phyloP scores from a whole-genome alignment of 2,329 filamentous ascomycete genomes.

The Trichoderma guizhouense region DNA sequence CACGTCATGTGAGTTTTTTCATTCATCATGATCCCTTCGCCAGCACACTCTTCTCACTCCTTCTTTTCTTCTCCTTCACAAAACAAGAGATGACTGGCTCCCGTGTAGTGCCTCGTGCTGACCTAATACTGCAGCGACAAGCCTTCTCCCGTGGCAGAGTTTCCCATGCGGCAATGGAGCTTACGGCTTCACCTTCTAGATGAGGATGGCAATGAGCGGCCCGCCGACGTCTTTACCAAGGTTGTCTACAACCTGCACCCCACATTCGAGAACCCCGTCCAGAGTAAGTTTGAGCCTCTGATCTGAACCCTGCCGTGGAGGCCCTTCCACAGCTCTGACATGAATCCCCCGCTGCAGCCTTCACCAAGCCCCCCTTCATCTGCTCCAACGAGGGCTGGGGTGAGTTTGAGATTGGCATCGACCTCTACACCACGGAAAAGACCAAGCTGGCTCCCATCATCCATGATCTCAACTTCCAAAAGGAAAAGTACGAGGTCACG shows the following conservation, averaged over 20 bases:
- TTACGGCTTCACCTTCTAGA: conserved; percentile 83
- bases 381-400: conserved; percentile 97
- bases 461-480: conserved; percentile 91
- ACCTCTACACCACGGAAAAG: conserved; percentile 80
- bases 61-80: background rate
- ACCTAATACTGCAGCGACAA: conserved; percentile 58
- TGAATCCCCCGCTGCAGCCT: conserved; percentile 47
- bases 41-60: background rate
- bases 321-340: background rate
- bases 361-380: conserved; percentile 80
- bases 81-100: background rate
- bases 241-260: conserved; percentile 91
- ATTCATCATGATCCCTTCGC: background rate
- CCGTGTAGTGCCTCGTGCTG: conserved; percentile 5
- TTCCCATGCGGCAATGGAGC: conserved; percentile 90
- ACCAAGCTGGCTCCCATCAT: conserved; percentile 69
- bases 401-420: conserved; percentile 93
- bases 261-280: conserved; percentile 81
- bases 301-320: background rate
- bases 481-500: conserved; percentile 75
- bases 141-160: conserved; percentile 77
- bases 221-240: conserved; percentile 85
- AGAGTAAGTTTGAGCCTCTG: conserved; percentile 60
- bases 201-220: conserved; percentile 77
- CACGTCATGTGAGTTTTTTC: conserved; percentile 67